Conservation (phyloP, 2,329 filamentous ascomycete species). For the Talaromyces amestolkiae region DNA sequence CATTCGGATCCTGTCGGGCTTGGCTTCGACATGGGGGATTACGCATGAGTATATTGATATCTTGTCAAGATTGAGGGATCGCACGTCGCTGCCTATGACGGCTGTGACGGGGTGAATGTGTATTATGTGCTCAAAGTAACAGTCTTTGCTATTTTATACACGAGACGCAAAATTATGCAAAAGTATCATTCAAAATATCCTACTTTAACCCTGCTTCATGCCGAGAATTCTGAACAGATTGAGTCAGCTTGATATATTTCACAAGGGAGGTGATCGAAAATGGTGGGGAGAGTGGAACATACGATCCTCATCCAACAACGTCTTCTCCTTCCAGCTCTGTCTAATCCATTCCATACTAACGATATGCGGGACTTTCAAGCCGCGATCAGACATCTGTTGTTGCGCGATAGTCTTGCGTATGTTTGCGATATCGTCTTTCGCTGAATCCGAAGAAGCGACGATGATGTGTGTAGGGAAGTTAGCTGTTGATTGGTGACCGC, state of each 20-base stretch:
- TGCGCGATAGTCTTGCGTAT: constrained; percentile 33
- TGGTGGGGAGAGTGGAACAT: background rate
- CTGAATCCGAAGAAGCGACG: constrained; percentile 48
- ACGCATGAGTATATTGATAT: constrained; percentile 35
- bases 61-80: constrained; percentile 23
- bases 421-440: constrained; percentile 29
- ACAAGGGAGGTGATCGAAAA: background rate
- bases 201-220: background rate
- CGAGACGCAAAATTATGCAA: background rate
- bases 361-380: constrained; percentile 61
- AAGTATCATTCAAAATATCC: background rate
- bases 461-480: constrained; percentile 69
- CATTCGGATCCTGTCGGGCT: constrained; percentile 35
- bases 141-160: background rate
- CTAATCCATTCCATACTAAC: constrained; percentile 72
- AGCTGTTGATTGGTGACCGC: constrained; percentile 30
- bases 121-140: background rate
- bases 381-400: constrained; percentile 26
- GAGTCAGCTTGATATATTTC: no score
- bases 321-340: constrained; percentile 75
- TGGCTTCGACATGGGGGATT: constrained; percentile 35
- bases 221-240: constrained; percentile 1
- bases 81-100: background rate
- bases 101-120: background rate
- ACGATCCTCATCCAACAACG: constrained; percentile 74